Evolutionary conservation across 768 basidiomycete species (phyloP).

Genomic region (Hysterangium stoloniferum): DNA sequence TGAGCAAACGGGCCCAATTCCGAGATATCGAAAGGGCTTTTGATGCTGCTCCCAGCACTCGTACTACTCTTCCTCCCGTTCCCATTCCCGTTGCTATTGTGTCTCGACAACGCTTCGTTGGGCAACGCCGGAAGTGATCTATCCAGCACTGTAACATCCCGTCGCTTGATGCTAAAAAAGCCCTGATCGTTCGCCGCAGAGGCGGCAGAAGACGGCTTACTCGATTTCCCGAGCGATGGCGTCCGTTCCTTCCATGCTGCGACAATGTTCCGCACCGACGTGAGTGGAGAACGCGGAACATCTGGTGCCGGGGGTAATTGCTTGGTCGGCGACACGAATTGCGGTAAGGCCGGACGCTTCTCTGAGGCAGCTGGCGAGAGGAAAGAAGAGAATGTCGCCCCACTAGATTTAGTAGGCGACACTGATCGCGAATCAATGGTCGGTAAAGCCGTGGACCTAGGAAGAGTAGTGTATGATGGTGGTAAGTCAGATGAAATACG

Average conservation of each 20-base stretch:
- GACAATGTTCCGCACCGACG: conserved; percentile 69
- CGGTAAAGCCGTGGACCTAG: conserved; percentile 1
- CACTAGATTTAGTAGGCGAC: conserved; percentile 9
- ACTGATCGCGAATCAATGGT: conserved; percentile 3
- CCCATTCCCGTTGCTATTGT: conserved; percentile 8
- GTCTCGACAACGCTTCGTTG: not conserved
- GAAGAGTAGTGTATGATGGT: not conserved
- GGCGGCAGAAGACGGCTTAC: conserved; percentile 29
- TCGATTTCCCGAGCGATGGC: conserved; percentile 29
- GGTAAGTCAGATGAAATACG: not conserved
- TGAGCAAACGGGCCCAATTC: conserved; percentile 37
- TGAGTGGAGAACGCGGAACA: conserved; percentile 7
- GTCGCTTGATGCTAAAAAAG: conserved; percentile 44
- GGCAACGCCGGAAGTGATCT: conserved; percentile 7
- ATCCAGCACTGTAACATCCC: conserved; percentile 18
- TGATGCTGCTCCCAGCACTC: conserved; percentile 28
- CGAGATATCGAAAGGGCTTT: conserved; percentile 40
- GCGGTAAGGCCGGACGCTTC: conserved; percentile 6
- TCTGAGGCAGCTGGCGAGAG: conserved; percentile 6
- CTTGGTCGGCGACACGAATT: conserved; percentile 1
- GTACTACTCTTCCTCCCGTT: conserved; percentile 15
- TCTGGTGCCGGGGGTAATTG: conserved; percentile 2
- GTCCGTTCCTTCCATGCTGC: conserved; percentile 76
- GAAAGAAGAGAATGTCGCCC: conserved; percentile 4
- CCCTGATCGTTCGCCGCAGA: conserved; percentile 33